Evolutionary conservation across 225 moss, liverwort and hornwort species (phyloP), one percentile per base, ranked within the genome.

Genomic region (Lunularia cruciata): DNA sequence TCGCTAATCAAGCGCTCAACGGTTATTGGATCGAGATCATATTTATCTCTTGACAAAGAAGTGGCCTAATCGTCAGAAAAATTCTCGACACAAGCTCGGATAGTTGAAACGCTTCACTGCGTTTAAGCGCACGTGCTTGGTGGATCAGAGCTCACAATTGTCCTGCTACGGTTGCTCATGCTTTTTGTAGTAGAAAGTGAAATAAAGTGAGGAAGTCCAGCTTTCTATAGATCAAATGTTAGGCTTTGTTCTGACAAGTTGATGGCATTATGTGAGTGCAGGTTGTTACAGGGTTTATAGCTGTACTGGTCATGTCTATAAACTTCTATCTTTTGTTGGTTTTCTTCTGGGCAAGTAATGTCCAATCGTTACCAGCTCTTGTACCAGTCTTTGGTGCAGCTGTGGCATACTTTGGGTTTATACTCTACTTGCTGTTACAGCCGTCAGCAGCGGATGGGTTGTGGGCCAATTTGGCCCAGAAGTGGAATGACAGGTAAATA

Each of bases 261-360:
- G 10, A 12, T 10, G 48, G 19, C 13, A 49, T 65, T 13, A 18
- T 19, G 12, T 61, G 60, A 1, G 11, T 79, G 86, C 90, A 93
- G 92, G 79, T 85, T 64, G 78, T 87, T 33, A 82, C 90, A 69
- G 85, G 83, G 73, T 62, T 83, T 36, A 93, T 93, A 71, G 90
- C 92, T 15, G 36, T 84, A 34, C 77, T 93, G 71, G 92, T 93
- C 42, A 78, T 93, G 77, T 78, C 75, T 30, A 90, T 93, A 76
- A 93, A 93, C 77, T 87, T 87, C 70, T 90, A 93, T 67, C 71
- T 93, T 52, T 56, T 90, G 35, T 71, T 78, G n/a, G 84, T 82
- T 48, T 90, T 87, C 64, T 78, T 90, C 51, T 75, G 83, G 71
- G 76, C 74, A 72, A 76, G 71, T 45, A 38, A 74, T 51, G 74